phyloP scores from a whole-genome alignment of 2,329 filamentous ascomycete species.

The Cercospora citrullina region DNA sequence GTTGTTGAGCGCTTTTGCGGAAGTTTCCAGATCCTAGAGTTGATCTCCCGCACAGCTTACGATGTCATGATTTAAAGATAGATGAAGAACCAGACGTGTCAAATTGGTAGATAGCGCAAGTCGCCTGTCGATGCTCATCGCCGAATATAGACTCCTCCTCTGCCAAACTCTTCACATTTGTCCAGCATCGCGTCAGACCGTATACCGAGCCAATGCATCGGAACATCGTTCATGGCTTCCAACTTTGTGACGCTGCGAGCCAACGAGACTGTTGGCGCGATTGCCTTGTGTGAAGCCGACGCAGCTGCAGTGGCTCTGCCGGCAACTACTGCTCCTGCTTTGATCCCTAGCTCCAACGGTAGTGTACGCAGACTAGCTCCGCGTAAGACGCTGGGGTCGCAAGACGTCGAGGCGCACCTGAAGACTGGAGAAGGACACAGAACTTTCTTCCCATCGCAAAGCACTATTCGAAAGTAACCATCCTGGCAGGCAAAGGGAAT shows the following conservation, averaged over 20 bases:
- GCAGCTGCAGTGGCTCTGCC: constrained; percentile 7
- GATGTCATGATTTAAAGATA: neutral
- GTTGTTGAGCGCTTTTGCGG: constrained; percentile 5
- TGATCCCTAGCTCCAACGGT: constrained; percentile 21
- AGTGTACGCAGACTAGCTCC: constrained; percentile 20
- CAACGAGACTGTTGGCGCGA: constrained; percentile 6
- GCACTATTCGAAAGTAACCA: constrained; percentile 22
- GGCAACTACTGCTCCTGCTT: constrained; percentile 15
- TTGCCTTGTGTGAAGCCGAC: constrained; percentile 7
- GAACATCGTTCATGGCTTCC: neutral
- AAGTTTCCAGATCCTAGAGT: constrained; percentile 6
- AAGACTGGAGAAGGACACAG: constrained; percentile 22
- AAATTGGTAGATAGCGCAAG: neutral
- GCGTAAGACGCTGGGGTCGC: constrained; percentile 18
- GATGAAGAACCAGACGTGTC: neutral
- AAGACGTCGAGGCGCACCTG: constrained; percentile 15
- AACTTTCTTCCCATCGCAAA: constrained; percentile 17
- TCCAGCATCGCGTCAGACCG: constrained; percentile 5
- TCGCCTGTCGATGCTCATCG: neutral
- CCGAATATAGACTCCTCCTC: constrained; percentile 9
- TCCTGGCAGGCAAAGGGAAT: constrained; percentile 16
- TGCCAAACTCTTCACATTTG: constrained; percentile 8
- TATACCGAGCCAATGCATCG: constrained; percentile 14
- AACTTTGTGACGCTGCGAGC: constrained; percentile 14
- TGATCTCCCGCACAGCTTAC: neutral